These are phyloP conservation scores for Moringa oleifera DNA, from an alignment of 345 rosid genomes.

Conservation along the genomic window DNA sequence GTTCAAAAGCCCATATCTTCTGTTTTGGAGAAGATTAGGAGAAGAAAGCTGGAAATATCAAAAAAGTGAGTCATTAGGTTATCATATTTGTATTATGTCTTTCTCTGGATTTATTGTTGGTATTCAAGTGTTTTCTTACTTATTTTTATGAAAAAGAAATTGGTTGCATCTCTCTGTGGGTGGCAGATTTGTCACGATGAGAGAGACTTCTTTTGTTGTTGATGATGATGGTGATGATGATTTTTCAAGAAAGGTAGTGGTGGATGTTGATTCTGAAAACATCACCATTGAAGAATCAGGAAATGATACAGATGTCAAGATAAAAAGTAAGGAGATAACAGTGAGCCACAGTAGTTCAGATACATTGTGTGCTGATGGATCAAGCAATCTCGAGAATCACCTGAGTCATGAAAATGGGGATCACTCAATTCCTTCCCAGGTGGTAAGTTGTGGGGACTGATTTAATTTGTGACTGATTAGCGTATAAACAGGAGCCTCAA, in stretches of 20 bases:
- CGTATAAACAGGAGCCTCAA: too few relatives aligned
- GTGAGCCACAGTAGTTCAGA: constrained; percentile 14
- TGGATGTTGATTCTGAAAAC: constrained; percentile 27
- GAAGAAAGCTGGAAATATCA: constrained; percentile 69
- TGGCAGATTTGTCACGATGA: constrained; percentile 34
- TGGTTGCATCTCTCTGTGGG: constrained; percentile 6
- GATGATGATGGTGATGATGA: constrained; percentile 19
- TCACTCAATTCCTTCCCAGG: constrained; percentile 17
- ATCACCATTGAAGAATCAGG: constrained; percentile 13
- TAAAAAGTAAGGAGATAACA: constrained; percentile 16
- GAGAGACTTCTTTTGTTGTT: constrained; percentile 20
- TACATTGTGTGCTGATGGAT: constrained; percentile 20
- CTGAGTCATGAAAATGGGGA: constrained; percentile 21
- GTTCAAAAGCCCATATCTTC: constrained; percentile 76
- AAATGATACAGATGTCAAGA: constrained; percentile 13
- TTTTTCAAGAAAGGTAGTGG: constrained; percentile 18
- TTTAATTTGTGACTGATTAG: too few relatives aligned
- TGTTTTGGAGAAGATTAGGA: constrained; percentile 75
- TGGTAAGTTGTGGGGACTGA: constrained; percentile 23
- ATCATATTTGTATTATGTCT: background rate
- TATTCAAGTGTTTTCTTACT: background rate
- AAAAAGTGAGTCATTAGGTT: constrained; percentile 42
- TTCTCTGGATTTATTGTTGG: background rate
- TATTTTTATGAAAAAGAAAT: constrained; percentile 7
- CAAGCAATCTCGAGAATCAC: constrained; percentile 22